Conservation (phyloP, 257 asterid genomes). For the Gentiana dahurica region DNA sequence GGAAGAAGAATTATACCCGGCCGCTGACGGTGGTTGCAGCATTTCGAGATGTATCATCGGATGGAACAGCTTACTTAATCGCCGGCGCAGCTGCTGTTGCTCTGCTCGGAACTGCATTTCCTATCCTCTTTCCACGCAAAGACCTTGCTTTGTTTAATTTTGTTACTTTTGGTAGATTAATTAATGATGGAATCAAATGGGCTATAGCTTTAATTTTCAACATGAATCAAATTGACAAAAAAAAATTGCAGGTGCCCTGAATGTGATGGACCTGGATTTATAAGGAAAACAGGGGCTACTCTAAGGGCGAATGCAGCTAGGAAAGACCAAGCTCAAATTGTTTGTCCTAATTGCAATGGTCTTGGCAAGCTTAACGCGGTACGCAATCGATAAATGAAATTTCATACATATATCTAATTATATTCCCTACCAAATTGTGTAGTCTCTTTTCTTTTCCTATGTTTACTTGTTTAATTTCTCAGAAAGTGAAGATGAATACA, state of each 20-base stretch:
- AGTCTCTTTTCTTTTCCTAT: no score
- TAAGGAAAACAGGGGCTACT: constrained; percentile 48
- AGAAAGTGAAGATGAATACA: no score
- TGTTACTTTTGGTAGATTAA: no score
- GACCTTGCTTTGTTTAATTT: constrained; percentile 13
- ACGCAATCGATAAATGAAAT: constrained; percentile 49
- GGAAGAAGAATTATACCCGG: constrained; percentile 7
- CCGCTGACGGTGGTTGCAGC: constrained; percentile 67
- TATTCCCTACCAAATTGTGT: not conserved
- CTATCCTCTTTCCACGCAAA: constrained; percentile 66
- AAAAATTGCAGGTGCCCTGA: constrained; percentile 59
- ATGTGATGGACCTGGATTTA: constrained; percentile 92
- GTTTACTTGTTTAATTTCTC: no score
- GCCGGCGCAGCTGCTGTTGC: constrained; percentile 80
- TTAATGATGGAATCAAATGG: no score
- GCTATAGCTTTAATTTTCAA: not conserved
- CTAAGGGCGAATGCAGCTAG: constrained; percentile 82
- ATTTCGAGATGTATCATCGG: constrained; percentile 71
- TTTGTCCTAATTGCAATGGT: constrained; percentile 71
- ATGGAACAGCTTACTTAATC: constrained; percentile 55
- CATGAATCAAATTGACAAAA: not conserved
- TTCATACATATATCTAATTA: no score
- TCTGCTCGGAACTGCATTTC: constrained; percentile 85
- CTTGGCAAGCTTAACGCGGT: constrained; percentile 66
- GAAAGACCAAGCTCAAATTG: constrained; percentile 66